These are phyloP conservation scores for Podila horticola DNA, from an alignment of 192 early-diverging fungal genomes.

Conservation along the genomic window DNA sequence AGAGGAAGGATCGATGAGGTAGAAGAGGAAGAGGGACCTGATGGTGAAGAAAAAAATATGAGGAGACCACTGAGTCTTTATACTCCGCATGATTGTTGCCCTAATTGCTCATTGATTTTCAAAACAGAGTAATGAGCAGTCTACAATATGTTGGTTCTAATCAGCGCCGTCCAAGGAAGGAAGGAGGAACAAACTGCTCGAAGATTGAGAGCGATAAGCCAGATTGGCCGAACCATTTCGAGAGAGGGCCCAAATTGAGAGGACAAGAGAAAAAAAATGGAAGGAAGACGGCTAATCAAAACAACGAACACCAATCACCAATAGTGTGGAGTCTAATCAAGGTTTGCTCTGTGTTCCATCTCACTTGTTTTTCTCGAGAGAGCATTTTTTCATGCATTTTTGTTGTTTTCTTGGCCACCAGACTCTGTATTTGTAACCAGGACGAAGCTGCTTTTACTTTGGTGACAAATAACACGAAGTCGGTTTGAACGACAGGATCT, in stretches of 20 bases:
- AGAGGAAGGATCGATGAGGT: background rate
- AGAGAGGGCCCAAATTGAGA: background rate
- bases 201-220: conserved; percentile 6
- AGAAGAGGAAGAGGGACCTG: conserved; percentile 7
- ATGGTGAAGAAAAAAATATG: conserved; percentile 5
- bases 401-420: too few species aligned
- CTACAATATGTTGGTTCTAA: too few species aligned
- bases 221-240: background rate
- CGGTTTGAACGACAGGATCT: too few species aligned
- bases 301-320: background rate
- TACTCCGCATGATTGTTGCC: too few species aligned
- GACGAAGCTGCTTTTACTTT: too few species aligned
- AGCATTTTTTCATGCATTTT: too few species aligned
- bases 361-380: background rate
- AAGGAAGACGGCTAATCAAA: background rate
- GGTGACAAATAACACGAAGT: too few species aligned
- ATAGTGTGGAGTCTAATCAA: conserved; percentile 4
- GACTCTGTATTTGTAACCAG: too few species aligned
- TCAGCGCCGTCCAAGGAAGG: conserved; percentile 2
- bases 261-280: background rate
- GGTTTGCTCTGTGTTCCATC: conserved; percentile 1
- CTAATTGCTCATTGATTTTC: conserved; percentile 1
- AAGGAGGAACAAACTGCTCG: conserved; percentile 4
- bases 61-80: conserved; percentile 3
- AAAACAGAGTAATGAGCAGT: too few species aligned